Conservation (phyloP, 495 filamentous ascomycete genomes). For the Penicillium steckii region DNA sequence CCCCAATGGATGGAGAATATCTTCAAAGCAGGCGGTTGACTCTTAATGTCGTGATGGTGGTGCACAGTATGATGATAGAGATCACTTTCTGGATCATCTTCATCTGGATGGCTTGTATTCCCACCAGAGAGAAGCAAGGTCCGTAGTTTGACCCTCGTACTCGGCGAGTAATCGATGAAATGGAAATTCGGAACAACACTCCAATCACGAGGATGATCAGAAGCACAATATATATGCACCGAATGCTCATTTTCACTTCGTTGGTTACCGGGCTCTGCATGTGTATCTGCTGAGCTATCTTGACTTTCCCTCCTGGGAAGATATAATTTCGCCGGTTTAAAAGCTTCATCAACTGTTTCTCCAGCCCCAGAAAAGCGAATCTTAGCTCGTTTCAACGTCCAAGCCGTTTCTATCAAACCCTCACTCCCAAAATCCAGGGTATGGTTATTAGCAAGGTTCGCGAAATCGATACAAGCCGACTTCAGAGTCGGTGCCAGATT, state of each 20-base stretch:
- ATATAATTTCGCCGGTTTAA: constrained; percentile 9
- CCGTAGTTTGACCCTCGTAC: constrained; percentile 19
- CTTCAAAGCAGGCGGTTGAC: constrained; percentile 23
- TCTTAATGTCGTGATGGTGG: neutral
- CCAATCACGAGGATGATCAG: constrained; percentile 29
- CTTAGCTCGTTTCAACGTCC: constrained; percentile 20
- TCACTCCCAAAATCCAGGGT: constrained; percentile 34
- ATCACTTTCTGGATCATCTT: neutral
- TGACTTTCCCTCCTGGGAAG: neutral
- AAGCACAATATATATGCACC: constrained; percentile 28
- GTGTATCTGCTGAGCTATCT: too few relatives aligned
- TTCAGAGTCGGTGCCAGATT: constrained; percentile 30
- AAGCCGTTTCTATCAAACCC: constrained; percentile 35
- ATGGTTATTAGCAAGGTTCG: constrained; percentile 41
- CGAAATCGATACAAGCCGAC: constrained; percentile 32
- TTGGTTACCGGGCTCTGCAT: too few relatives aligned
- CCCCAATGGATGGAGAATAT: constrained; percentile 46
- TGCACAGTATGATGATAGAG: neutral
- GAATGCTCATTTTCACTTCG: neutral
- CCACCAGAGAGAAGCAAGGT: constrained; percentile 13
- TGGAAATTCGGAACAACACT: constrained; percentile 22
- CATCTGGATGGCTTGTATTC: neutral
- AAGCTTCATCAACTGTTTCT: constrained; percentile 25
- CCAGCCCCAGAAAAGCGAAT: constrained; percentile 30
- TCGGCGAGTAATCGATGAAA: constrained; percentile 32